Evolutionary conservation across 2,329 filamentous ascomycete species (phyloP), one percentile per base, ranked within the genome.

Genomic region (Hypoxylon sp.): DNA sequence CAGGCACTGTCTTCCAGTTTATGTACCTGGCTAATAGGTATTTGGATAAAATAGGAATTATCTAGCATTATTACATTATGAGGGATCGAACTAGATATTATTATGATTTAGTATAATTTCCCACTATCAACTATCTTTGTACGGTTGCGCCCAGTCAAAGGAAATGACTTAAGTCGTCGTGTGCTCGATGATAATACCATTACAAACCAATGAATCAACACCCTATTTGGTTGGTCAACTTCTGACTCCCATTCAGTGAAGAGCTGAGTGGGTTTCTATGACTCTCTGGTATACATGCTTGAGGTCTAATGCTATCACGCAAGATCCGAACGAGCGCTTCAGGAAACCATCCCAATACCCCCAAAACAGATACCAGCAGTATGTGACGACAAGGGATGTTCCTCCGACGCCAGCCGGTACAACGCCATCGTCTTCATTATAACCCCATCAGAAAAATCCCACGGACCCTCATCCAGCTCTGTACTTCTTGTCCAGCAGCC

Each of bases 381-480:
- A 53, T 57, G 44, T 31, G 39, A 50, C 48, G 50, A 68, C 63
- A 61, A 54, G 59, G 54, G 31, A 63, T 53, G 39, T 55, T 46
- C 62, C 33, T 55, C 51, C 26, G 29, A 59, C 22, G 46, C 59
- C 47, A 59, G 47, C 59, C 55, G 33, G 53, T 44, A 26, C 26
- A 66, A 66, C 54, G 51, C 51, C 58, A 47, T 63, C 60, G 48
- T 65, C 29, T 29, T 55, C 35, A 31, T 55, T 33, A 57, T 10
- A 50, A 35, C 54, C 22, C 11, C 14, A 59, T 44, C 9, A 57
- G 19, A 33, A 52, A 31, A 39, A 22, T 42, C 55, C 50, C n/a
- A 22, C 35, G 10, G 33, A 11, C 24, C 29, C 31, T 46, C 29
- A 17, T 57, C 51, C 9, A 46, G 44, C 39, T 35, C 39, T 9